phyloP scores from a whole-genome alignment of 108 stramenopile species.

The Nitzschia putrida region DNA sequence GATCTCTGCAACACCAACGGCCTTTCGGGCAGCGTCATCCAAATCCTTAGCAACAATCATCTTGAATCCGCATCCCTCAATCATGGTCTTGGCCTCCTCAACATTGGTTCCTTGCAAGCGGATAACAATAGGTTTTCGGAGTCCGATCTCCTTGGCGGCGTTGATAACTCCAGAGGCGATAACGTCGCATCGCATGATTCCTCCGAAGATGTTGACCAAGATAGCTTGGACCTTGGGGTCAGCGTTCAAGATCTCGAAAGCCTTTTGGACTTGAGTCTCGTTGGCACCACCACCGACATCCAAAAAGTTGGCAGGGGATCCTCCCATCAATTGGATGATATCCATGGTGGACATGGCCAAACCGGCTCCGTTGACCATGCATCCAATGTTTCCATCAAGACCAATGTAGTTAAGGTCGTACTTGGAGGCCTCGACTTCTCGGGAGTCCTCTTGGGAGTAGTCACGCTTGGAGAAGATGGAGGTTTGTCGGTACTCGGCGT shows the following conservation, averaged over 20 bases:
- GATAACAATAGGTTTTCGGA: conserved; percentile 87
- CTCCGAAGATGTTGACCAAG: conserved; percentile 96
- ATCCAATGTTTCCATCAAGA: conserved; percentile 94
- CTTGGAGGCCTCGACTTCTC: conserved; percentile 82
- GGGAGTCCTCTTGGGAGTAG: conserved; percentile 81
- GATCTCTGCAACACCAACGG: conserved; percentile 83
- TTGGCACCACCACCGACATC: conserved; percentile 91
- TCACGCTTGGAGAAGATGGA: conserved; percentile 78
- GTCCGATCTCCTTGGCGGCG: conserved; percentile 80
- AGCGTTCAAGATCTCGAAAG: conserved; percentile 76
- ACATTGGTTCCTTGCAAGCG: conserved; percentile 95
- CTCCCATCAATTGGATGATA: conserved; percentile 92
- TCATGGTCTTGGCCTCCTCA: conserved; percentile 78
- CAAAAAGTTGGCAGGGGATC: conserved; percentile 94
- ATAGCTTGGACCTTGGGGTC: conserved; percentile 83
- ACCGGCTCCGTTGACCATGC: conserved; percentile 98
- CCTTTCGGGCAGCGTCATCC: conserved; percentile 91
- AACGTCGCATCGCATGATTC: conserved; percentile 95
- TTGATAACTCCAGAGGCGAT: conserved; percentile 90
- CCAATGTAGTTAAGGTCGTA: conserved; percentile 96
- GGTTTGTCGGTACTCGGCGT: conserved; percentile 83
- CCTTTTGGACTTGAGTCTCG: conserved; percentile 71
- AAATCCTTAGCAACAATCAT: conserved; percentile 80
- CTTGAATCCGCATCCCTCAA: conserved; percentile 65
- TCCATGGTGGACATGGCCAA: conserved; percentile 97